Evolutionary conservation across 441 rosid genomes (phyloP), one percentile per base, ranked within the genome.

Genomic region (Euphorbia corollata): DNA sequence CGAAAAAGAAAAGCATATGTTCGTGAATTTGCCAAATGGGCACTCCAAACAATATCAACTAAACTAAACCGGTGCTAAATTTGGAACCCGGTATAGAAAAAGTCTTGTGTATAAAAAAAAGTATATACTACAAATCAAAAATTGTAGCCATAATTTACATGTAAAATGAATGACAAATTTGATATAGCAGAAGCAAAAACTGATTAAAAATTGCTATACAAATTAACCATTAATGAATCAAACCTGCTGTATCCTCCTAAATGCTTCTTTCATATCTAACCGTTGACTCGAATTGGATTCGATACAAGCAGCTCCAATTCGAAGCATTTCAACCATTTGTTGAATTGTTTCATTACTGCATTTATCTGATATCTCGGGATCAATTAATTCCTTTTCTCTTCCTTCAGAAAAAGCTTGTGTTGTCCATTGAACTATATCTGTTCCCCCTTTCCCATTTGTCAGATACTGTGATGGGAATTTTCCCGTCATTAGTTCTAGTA

Each of bases 391-490:
- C 32, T 71, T 74, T 68, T 78, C 87, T 80, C 74, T 79, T 13
- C 83, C 68, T 54, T 86, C 81, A 0, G 78, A 64, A 8, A 81
- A 75, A 8, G 86, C 84, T 27, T 82, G 65, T 3, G 71, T 77
- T 4, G 75, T 93, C 98, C 86, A 82, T 43, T 86, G 81, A 23
- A 90, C 85, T 0, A 92, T 82, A 71, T 92, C 91, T 0, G 79
- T 86, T 41, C 93, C 93, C 0, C 89, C 95, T 38, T 85, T 85
- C 1, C 85, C 90, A 0, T 83, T 86, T 78, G 59, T 77, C 22
- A 82, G 81, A 71, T 92, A 89, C 41, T 87, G 98, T 8, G 91
- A 83, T 2, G 96, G 98, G 69, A 85, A 86, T 63, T 92, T 89
- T 2, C 98, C 98, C 0, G 96, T 89, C 8, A 92, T 66, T 64